Evolutionary conservation across 2,329 filamentous ascomycete species (phyloP).

Genomic region (Phyllosticta citriasiana): DNA sequence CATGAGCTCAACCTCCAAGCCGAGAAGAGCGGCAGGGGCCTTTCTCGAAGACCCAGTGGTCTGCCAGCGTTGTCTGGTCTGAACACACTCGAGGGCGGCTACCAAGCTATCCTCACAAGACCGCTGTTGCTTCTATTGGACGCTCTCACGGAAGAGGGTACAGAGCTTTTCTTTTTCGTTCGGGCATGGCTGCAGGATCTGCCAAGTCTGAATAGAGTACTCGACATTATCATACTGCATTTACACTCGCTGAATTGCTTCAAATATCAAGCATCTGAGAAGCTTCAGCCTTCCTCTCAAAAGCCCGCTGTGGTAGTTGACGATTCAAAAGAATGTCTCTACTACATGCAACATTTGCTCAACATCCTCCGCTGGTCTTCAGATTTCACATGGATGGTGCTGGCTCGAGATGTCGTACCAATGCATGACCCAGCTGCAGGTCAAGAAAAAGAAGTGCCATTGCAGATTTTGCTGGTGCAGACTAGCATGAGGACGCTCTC

Average conservation of each 20-base stretch:
- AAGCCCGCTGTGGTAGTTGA: constrained; percentile 29
- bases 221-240: constrained; percentile 25
- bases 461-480: constrained; percentile 60
- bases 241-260: constrained; percentile 24
- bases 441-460: constrained; percentile 38
- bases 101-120: constrained; percentile 65
- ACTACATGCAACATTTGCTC: constrained; percentile 65
- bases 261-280: constrained; percentile 5
- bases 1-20: constrained; percentile 27
- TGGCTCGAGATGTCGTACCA: constrained; percentile 53
- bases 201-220: constrained; percentile 41
- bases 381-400: constrained; percentile 58
- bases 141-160: constrained; percentile 59
- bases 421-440: constrained; percentile 38
- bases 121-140: constrained; percentile 78
- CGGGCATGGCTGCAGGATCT: constrained; percentile 68
- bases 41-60: constrained; percentile 20
- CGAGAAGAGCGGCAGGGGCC: constrained; percentile 21
- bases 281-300: constrained; percentile 14
- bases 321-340: constrained; percentile 66
- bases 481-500: constrained; percentile 55
- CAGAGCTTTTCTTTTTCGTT: constrained; percentile 65
- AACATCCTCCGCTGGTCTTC: constrained; percentile 61
- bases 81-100: constrained; percentile 45
- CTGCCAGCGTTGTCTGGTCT: constrained; percentile 20